Conservation (phyloP, 2,329 filamentous ascomycete species). For the Cordyceps militaris region DNA sequence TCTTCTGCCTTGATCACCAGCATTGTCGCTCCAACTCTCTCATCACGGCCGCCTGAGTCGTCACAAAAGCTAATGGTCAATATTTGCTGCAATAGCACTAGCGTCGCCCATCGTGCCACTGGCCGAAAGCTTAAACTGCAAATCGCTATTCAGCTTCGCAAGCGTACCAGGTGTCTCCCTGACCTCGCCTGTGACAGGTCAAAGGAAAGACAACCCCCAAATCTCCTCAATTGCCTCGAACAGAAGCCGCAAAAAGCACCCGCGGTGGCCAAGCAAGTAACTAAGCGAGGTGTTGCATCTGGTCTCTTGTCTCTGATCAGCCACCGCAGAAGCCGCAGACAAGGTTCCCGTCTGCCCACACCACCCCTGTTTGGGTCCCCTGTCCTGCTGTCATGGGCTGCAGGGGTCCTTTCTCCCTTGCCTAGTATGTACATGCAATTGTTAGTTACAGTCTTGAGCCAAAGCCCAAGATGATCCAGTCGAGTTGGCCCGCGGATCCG, state of each 20-base stretch:
- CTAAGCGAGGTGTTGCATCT: neutral
- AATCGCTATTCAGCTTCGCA: neutral
- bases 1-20: neutral
- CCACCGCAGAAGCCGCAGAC: neutral
- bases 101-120: neutral
- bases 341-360: neutral
- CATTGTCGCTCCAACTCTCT: neutral
- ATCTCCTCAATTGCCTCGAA: neutral
- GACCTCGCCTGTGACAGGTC: neutral
- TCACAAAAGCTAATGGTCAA: neutral
- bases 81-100: neutral
- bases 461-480: no score
- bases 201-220: neutral
- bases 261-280: neutral
- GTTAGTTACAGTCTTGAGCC: no score
- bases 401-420: neutral
- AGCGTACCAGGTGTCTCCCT: neutral
- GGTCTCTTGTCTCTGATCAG: constrained; percentile 6
- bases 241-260: neutral
- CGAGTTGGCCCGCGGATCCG: neutral
- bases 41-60: neutral
- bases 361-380: neutral
- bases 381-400: neutral
- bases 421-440: neutral
- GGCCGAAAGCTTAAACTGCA: neutral